Percentiles rank a stretch among this genome's conserved stretches.
These are phyloP conservation scores for Botryobasidium botryosum DNA, from an alignment of 768 basidiomycete genomes.

Conservation along the genomic window DNA sequence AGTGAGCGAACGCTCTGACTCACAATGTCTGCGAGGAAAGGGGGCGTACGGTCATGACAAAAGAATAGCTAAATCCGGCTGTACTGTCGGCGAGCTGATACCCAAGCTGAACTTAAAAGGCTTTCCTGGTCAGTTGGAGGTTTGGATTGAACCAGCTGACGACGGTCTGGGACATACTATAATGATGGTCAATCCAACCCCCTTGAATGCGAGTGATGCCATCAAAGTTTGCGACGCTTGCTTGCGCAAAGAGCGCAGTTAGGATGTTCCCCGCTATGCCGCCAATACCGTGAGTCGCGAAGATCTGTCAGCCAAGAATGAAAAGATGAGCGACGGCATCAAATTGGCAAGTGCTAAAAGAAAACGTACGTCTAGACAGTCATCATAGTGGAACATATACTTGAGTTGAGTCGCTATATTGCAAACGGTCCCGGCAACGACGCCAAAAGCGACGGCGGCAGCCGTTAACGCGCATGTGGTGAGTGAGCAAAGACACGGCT, in stretches of 20 bases:
- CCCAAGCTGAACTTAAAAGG: constrained; percentile 63
- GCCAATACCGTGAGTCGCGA: constrained; percentile 66
- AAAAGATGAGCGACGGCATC: too few relatives aligned
- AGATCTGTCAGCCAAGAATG: constrained; percentile 39
- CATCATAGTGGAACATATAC: constrained; percentile 56
- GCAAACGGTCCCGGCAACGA: constrained; percentile 68
- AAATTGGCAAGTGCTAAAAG: too few relatives aligned
- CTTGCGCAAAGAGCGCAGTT: constrained; percentile 70
- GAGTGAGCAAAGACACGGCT: not conserved
- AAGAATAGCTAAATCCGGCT: constrained; percentile 49
- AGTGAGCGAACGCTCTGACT: not conserved
- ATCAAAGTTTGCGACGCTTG: constrained; percentile 62
- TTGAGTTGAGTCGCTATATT: constrained; percentile 94
- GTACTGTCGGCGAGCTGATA: constrained; percentile 67
- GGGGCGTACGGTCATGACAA: constrained; percentile 51
- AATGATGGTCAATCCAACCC: constrained; percentile 76
- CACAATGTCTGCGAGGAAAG: too few relatives aligned
- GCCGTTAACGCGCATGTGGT: too few relatives aligned
- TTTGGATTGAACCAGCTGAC: too few relatives aligned
- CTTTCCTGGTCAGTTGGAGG: too few relatives aligned
- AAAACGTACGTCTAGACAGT: constrained; percentile 51
- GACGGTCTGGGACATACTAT: too few relatives aligned
- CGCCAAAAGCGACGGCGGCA: constrained; percentile 74
- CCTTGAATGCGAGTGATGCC: constrained; percentile 42
- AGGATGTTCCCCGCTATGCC: constrained; percentile 65